Percentiles rank a stretch among this genome's conserved stretches.
Conservation (phyloP, 2,329 filamentous ascomycete genomes). For the Rugonectria rugulosa region DNA sequence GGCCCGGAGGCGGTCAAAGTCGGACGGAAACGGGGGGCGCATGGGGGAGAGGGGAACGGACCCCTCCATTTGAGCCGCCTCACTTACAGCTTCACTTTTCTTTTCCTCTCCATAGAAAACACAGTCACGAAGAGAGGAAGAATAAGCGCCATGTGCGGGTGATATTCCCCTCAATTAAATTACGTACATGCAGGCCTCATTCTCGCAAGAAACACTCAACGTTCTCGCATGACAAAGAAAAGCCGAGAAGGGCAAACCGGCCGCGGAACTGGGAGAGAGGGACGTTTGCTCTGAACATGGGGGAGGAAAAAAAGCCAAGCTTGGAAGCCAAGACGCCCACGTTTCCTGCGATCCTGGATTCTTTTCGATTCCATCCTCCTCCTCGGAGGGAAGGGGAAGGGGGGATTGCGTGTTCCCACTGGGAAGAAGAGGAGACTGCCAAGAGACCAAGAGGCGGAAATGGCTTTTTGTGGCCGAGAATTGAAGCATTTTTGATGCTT, state of each 20-base stretch:
- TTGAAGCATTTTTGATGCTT: conserved; percentile 1
- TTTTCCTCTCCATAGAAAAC: neutral
- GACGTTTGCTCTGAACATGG: too few species aligned
- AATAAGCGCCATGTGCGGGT: neutral
- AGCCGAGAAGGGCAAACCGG: too few species aligned
- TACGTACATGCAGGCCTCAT: neutral
- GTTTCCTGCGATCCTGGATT: neutral
- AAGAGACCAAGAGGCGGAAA: neutral
- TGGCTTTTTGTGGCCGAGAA: too few species aligned
- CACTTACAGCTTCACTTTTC: conserved; percentile 3
- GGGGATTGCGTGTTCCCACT: neutral
- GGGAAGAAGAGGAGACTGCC: conserved; percentile 2
- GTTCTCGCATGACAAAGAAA: too few species aligned
- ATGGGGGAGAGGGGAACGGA: neutral
- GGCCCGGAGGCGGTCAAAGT: conserved; percentile 12
- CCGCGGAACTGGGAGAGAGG: too few species aligned
- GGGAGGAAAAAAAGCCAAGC: neutral
- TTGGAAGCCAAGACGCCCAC: conserved; percentile 1
- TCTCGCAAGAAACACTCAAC: too few species aligned
- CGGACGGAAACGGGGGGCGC: conserved; percentile 3
- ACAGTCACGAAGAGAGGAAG: neutral
- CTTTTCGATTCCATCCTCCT: conserved; percentile 9
- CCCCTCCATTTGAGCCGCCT: conserved; percentile 5
- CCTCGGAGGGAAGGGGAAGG: neutral
- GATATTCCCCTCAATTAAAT: neutral